These are phyloP conservation scores for Scheffersomyces ergatensis DNA, from an alignment of 805 yeast species.

Conservation along the genomic window DNA sequence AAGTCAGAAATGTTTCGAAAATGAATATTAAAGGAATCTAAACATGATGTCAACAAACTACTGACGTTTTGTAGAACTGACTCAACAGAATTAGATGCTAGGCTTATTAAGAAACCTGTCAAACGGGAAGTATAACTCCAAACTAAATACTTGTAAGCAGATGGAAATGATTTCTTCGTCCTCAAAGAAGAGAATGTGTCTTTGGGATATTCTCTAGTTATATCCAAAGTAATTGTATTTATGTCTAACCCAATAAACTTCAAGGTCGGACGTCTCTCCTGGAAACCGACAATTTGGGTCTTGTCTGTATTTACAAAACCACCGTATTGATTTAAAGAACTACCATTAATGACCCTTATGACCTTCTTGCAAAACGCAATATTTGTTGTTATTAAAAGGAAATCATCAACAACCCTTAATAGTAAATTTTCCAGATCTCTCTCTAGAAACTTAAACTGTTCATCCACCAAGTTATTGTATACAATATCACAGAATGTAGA, in stretches of 20 bases:
- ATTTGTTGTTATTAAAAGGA: constrained; percentile 61
- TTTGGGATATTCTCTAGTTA: constrained; percentile 9
- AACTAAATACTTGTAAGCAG: constrained; percentile 16
- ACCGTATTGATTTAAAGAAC: constrained; percentile 24
- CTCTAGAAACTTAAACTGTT: constrained; percentile 18
- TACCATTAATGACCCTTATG: constrained; percentile 14
- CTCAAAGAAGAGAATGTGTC: constrained; percentile 8
- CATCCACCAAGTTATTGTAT: constrained; percentile 58
- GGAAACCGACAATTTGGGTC: constrained; percentile 12
- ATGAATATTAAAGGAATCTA: neutral
- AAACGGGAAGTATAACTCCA: constrained; percentile 20
- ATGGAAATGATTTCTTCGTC: constrained; percentile 14
- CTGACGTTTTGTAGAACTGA: constrained; percentile 12
- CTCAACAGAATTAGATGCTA: constrained; percentile 10
- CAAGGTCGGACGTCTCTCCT: constrained; percentile 6
- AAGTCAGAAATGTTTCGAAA: neutral
- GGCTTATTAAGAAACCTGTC: constrained; percentile 15
- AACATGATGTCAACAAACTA: neutral
- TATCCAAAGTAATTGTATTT: constrained; percentile 15
- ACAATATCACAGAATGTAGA: constrained; percentile 71
- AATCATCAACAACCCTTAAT: constrained; percentile 81
- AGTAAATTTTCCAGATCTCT: constrained; percentile 20
- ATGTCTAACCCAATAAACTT: constrained; percentile 33
- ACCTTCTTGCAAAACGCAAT: constrained; percentile 16
- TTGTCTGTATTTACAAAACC: constrained; percentile 34